Base-by-base conservation (phyloP, 2,329 filamentous ascomycete species). In the Ceratocystis papillata region DNA sequence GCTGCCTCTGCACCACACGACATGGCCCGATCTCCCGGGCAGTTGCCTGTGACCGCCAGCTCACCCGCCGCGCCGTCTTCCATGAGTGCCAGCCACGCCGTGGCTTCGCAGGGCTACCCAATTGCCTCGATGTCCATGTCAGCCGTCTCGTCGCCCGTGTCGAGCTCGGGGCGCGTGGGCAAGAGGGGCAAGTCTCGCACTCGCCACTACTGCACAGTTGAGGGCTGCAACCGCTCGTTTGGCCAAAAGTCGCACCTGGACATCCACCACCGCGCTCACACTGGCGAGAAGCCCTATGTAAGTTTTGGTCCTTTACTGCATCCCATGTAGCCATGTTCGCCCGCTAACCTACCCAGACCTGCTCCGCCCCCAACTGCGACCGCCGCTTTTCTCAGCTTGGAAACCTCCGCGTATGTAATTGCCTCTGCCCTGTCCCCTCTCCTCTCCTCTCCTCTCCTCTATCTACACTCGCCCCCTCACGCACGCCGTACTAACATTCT, bases 171-270 rank as follows among this genome's bases (percentile, higher is more conserved):
- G n/a, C 33, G 59, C 59, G 20, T 41, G n/a, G 37, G 59, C 41
- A 57, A 20, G 28, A 57, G 30, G 53, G 17, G 20, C 12, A 69
- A 61, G 59, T 37, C 62, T 8, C 55, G 63, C 44, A 69, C 59
- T 2, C 63, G 65, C 22, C 64, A 93, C 74, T 77, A 82, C 20
- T 99, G 94, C 76, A 82, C 81, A 22, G 80, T 90, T 48, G 81
- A 85, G 6, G 83, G 83, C 50, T 97, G 93, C 75, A 79, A 81
- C 70, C 95, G 94, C 78, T 85, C 82, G 69, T 97, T 96, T 75
- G 85, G 84, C 68, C 93, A 97, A 73, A 96, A 93, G 77, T 96
- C 92, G 1, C 93, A 97, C 71, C 81, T 96, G 10, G 88, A 94
- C 68, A 96, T 95, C 62, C 94, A 99, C 74, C 86, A 84, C 59